Base-by-base conservation (phyloP, 2,329 filamentous ascomycete genomes). In the Blumeria hordei region DNA sequence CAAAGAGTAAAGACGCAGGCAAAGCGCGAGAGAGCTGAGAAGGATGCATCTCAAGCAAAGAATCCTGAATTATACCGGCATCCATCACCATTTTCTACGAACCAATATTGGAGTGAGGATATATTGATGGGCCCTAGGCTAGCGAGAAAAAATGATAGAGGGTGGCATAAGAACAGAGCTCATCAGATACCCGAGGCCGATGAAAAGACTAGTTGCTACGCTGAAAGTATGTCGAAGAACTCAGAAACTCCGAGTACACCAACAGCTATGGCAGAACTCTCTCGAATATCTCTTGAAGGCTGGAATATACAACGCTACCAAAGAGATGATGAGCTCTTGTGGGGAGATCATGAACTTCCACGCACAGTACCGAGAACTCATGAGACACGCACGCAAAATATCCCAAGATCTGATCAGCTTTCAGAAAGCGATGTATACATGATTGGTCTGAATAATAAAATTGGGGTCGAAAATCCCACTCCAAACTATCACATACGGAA, bases 101-200 rank as follows among this genome's bases (percentile, higher is more conserved):
- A 95, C 63, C 81, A 83, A 11, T 86, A 85, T 68, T 95, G 88
- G 88, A 72, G 76, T 35, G 84, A 92, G 64, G 88, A 95, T 67
- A 93, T 95, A 60, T 74, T 73, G 58, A 75, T 88, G 69, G 88
- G 88, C 0, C 88, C 88, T 1, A 79, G 77, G 3, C 74, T 84
- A 37, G 81, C 80, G 35, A 81, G 81, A 62, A 80, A 62, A 63
- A 75, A 81, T 66, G 67, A 68, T 61, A 67, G 65, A 63, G 67
- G 59, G 56, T 69, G 64, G 60, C 76, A 68, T 68, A 78, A 74
- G 69, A 78, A 71, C 63, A 70, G 69, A 53, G 79, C 76, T 62
- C 74, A 80, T 59, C 72, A 78, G 53, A 75, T 76, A 16, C 67
- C 83, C 58, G 76, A 75, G 59, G 76, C 75, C 59, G 67, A 76